phyloP scores from a whole-genome alignment of 2,329 filamentous ascomycete species.

The Sarocladiaceae sp. region DNA sequence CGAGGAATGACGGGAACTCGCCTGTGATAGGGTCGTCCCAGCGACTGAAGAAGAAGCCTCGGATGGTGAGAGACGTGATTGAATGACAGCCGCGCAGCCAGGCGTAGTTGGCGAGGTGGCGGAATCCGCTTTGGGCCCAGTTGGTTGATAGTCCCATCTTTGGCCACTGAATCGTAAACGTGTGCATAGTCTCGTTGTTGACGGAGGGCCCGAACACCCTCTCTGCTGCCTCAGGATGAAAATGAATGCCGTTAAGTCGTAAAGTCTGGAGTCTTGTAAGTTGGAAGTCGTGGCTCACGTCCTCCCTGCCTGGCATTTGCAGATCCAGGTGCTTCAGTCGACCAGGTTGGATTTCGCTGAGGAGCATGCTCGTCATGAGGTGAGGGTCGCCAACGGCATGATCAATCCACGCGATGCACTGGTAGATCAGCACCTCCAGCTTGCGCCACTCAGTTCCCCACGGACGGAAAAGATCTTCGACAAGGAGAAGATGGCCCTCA shows the following conservation, averaged over 20 bases:
- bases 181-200: too few species aligned
- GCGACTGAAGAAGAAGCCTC: conserved; percentile 25
- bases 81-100: conserved; percentile 29
- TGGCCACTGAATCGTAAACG: conserved; percentile 31
- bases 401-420: conserved; percentile 13
- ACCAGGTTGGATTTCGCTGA: too few species aligned
- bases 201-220: too few species aligned
- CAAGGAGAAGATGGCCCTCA: not conserved
- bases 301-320: too few species aligned
- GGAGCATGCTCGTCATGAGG: too few species aligned
- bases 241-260: too few species aligned
- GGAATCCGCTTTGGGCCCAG: conserved; percentile 17
- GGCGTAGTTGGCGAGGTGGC: conserved; percentile 23
- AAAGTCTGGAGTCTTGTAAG: too few species aligned
- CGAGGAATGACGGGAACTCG: conserved; percentile 28
- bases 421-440: conserved; percentile 23
- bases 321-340: too few species aligned
- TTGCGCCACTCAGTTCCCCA: conserved; percentile 19
- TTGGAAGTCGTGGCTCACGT: too few species aligned
- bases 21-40: not conserved
- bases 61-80: conserved; percentile 28
- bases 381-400: too few species aligned
- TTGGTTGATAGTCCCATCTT: conserved; percentile 18
- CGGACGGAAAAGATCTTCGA: not conserved
- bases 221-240: too few species aligned